Evolutionary conservation across 441 rosid genomes (phyloP), one percentile per base, ranked within the genome.

Genomic region (Corymbia calophylla): DNA sequence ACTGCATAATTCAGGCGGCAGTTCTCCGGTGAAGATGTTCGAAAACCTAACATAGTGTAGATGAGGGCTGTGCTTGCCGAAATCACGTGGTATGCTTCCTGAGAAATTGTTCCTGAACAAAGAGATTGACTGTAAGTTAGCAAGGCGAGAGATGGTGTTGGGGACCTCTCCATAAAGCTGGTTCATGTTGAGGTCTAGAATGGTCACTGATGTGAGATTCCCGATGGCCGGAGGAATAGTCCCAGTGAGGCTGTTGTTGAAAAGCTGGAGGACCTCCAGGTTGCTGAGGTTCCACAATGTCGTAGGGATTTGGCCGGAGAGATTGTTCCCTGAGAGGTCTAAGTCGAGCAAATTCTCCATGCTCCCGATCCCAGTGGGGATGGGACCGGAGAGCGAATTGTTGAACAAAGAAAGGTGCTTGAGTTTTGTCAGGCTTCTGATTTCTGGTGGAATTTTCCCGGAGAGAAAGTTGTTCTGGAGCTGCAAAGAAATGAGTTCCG

Each of bases 401-500:
- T 17, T 0, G 7, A 1, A 4, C 44, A 66, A 0, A 47, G 8
- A 90, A 17, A 93, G 91, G 87, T 80, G 68, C 5, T 35, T 86
- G 60, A 94, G 90, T 48, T 91, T 89, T 27, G 87, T 70, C 39
- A 91, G 91, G 88, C 89, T 87, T 91, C 87, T 86, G 48, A 93
- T 92, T 66, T 94, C 91, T 51, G 93, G 87, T 12, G 94, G 95
- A 90, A 94, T 89, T 86, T 18, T 44, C 68, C 90, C 89, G 2
- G 91, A 90, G 25, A 90, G 88, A 31, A 23, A 32, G 47, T 58
- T 49, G 87, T 89, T 6, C 73, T 89, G 82, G 58, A 95, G 90
- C 62, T 95, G 97, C 91, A 94, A 73, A 9, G 92, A 92, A 86
- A 4, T 6, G 86, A 92, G 91, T 54, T 90, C 89, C 11, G 93